Conservation (phyloP, 805 yeast genomes). For the Candida boidinii region DNA sequence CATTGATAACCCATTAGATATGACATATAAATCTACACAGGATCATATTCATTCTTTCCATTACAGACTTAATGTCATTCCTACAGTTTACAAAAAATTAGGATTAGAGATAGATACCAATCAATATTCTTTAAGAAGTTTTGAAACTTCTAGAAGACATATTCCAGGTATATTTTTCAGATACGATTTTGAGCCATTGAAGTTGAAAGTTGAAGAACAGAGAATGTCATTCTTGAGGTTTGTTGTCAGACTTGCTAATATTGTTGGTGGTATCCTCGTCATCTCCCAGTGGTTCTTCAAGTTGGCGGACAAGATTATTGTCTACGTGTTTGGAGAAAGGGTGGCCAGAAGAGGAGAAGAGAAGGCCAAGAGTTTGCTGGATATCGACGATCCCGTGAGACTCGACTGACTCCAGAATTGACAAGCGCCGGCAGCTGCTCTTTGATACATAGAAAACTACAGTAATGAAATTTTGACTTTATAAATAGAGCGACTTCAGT, state of each 20-base stretch:
- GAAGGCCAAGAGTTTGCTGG: slow-evolving; percentile 23
- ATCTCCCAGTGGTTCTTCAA: slow-evolving; percentile 59
- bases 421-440: too few species aligned
- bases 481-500: too few species aligned
- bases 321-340: slow-evolving; percentile 50
- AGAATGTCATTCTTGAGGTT: slow-evolving; percentile 75
- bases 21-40: slow-evolving; percentile 50
- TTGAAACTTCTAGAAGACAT: slow-evolving; percentile 16
- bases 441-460: too few species aligned
- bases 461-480: too few species aligned
- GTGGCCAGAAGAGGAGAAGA: slow-evolving; percentile 39
- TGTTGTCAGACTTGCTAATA: slow-evolving; percentile 68
- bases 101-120: slow-evolving; percentile 73
- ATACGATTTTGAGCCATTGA: slow-evolving; percentile 85
- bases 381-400: slow-evolving; percentile 12
- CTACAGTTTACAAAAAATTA: slow-evolving; percentile 63
- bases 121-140: slow-evolving; percentile 69
- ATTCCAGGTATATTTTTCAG: slow-evolving; percentile 76
- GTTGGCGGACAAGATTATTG: slow-evolving; percentile 44
- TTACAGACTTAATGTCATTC: slow-evolving; percentile 74
- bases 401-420: too few species aligned
- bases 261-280: slow-evolving; percentile 73
- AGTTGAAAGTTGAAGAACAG: slow-evolving; percentile 57
- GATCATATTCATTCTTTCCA: slow-evolving; percentile 43
- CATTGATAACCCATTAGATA: slow-evolving; percentile 81